Percentiles rank a stretch among this genome's conserved stretches.
phyloP scores from a whole-genome alignment of 2,329 filamentous ascomycete genomes.

The Scedosporium minutisporum region DNA sequence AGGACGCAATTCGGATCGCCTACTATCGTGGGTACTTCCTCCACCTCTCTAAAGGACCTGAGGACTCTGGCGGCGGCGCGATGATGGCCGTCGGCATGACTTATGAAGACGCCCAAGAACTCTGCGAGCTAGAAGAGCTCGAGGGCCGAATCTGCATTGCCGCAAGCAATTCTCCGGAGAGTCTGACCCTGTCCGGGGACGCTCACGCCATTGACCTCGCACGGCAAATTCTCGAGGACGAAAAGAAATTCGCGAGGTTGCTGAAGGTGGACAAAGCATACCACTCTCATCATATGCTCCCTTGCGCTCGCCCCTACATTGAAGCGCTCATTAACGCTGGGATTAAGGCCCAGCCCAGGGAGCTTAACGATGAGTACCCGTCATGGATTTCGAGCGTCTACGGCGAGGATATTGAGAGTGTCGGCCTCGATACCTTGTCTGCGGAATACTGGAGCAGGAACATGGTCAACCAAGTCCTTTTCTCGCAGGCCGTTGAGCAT shows the following conservation, averaged over 20 bases:
- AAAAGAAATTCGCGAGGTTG: conserved; percentile 12
- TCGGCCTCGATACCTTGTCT: not conserved
- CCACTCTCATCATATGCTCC: conserved; percentile 23
- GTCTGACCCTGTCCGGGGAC: conserved; percentile 25
- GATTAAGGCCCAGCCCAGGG: not conserved
- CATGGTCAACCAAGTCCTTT: conserved; percentile 33
- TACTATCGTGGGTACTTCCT: conserved; percentile 20
- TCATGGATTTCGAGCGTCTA: not conserved
- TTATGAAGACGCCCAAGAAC: not conserved
- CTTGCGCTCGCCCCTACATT: conserved; percentile 16
- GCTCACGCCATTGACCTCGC: conserved; percentile 12
- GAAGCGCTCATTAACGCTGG: conserved; percentile 13
- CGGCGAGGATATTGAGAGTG: not conserved
- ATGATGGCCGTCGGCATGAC: conserved; percentile 19
- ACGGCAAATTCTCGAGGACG: conserved; percentile 1
- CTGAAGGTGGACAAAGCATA: conserved; percentile 14
- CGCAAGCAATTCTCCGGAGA: conserved; percentile 26
- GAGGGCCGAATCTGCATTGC: conserved; percentile 18
- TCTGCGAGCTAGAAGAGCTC: conserved; percentile 5
- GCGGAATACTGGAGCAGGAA: conserved; percentile 36
- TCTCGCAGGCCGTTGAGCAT: conserved; percentile 25
- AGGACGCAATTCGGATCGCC: conserved; percentile 20
- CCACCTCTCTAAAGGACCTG: not conserved
- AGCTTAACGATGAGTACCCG: conserved; percentile 9
- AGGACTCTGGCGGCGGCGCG: conserved; percentile 11